phyloP scores from a whole-genome alignment of 164 flowering plant species.

The Paratinospora sagittata region DNA sequence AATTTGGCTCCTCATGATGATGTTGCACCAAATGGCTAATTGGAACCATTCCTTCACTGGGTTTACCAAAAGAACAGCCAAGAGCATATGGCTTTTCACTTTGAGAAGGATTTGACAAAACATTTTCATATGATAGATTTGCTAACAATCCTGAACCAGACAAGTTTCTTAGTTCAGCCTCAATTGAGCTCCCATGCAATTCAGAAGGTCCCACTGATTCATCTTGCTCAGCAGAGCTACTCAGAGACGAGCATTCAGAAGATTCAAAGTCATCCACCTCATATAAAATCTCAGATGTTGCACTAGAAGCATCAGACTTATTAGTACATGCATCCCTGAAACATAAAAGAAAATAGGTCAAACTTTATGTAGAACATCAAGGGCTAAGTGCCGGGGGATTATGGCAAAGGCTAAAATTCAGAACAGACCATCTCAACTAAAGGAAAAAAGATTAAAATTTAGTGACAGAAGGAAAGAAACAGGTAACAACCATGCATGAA shows the following conservation, averaged over 20 bases:
- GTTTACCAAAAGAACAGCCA: slow-evolving; percentile 11
- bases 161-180: slow-evolving; percentile 24
- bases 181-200: slow-evolving; percentile 19
- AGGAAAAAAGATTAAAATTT: neutral
- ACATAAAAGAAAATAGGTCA: slow-evolving; percentile 15
- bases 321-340: slow-evolving; percentile 34
- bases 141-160: slow-evolving; percentile 39
- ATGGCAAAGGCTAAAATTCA: neutral
- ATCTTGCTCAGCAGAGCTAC: slow-evolving; percentile 39
- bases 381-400: neutral
- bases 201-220: slow-evolving; percentile 26
- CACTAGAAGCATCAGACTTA: slow-evolving; percentile 37
- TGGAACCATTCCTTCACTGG: slow-evolving; percentile 13
- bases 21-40: slow-evolving; percentile 4
- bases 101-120: slow-evolving; percentile 19
- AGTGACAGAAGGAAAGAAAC: neutral
- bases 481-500: neutral
- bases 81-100: slow-evolving; percentile 14
- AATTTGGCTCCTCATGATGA: slow-evolving; percentile 11
- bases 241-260: slow-evolving; percentile 53
- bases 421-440: neutral
- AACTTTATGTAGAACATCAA: neutral
- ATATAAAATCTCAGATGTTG: slow-evolving; percentile 36
- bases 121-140: slow-evolving; percentile 16
- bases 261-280: slow-evolving; percentile 34